Evolutionary conservation across 345 rosid genomes (phyloP).

Genomic region (Sonneratia caseolaris): DNA sequence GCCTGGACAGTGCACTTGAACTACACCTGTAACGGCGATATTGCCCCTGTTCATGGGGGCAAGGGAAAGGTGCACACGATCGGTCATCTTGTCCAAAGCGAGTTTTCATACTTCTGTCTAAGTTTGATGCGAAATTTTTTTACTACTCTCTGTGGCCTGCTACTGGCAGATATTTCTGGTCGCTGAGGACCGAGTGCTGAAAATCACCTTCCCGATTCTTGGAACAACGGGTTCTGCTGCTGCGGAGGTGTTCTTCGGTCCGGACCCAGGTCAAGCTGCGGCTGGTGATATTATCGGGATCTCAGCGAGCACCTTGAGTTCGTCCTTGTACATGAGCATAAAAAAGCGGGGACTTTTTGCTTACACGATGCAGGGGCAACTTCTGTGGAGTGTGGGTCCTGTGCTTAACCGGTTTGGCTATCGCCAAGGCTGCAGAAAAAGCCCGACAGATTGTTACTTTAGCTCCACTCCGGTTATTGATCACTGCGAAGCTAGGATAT

Average conservation of each 20-base stretch:
- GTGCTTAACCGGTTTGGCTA: constrained; percentile 44
- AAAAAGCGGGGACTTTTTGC: constrained; percentile 57
- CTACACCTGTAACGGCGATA: constrained; percentile 38
- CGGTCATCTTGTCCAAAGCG: neutral
- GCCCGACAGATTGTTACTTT: constrained; percentile 46
- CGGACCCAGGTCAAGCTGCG: constrained; percentile 30
- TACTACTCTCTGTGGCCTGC: neutral
- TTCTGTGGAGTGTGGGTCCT: constrained; percentile 75
- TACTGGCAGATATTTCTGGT: constrained; percentile 57
- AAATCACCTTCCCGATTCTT: constrained; percentile 25
- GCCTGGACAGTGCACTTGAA: constrained; percentile 62
- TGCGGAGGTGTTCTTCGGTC: constrained; percentile 48
- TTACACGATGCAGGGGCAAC: constrained; percentile 27
- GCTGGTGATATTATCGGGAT: constrained; percentile 46
- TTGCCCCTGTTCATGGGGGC: constrained; percentile 56
- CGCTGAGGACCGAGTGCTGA: constrained; percentile 61
- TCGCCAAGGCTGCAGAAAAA: constrained; percentile 58
- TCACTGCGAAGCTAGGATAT: constrained; percentile 62
- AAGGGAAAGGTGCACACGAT: constrained; percentile 36
- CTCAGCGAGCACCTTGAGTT: constrained; percentile 49
- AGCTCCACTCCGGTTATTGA: constrained; percentile 58
- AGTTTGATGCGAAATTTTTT: neutral
- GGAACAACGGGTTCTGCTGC: constrained; percentile 31
- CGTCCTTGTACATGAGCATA: constrained; percentile 50
- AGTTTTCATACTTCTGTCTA: neutral